Evolutionary conservation across 768 basidiomycete species (phyloP), one percentile per base, ranked within the genome.

Genomic region (Kwoniella sp.): DNA sequence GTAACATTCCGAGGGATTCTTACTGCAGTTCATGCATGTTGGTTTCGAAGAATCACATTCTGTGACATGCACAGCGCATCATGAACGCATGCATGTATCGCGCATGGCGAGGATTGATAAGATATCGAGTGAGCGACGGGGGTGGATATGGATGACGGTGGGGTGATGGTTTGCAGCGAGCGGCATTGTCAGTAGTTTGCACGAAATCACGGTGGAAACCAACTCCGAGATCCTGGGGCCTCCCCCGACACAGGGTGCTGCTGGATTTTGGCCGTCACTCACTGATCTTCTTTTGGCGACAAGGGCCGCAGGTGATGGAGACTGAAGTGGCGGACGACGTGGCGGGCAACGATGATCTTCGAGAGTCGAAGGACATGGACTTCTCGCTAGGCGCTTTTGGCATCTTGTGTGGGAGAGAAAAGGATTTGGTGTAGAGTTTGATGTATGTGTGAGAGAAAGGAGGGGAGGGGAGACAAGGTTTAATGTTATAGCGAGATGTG

Each of bases 261-360:
- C 41, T 37, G 41, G 20, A 45, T 45, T 13, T 13, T 5, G 34
- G 7, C 25, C 26, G n/a, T 11, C 23, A 69, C 73, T 45, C 51
- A 72, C 73, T 76, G 61, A 76, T 71, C 64, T 76, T 76, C 37
- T 71, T 56, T 2, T 68, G 23, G 13, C 75, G 58, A 63, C 75
- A 76, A 11, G 71, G 70, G 2, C 70, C 69, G 38, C 75, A 76
- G 1, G 75, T 76, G n/a, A 74, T 69, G 22, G 71, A 58, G n/a
- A 58, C n/a, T 22, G 58, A 58, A 12, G 58, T 47, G 15, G 54
- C 4, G 50, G 50, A 28, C 50, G 22, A 22, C 20, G 29, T 47
- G 47, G 62, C 3, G 5, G 41, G 41, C 41, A 45, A 63, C 37
- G 37, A 28, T 22, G 55, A 26, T 26, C 62, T 34, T 23, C 55